A percentile compares a stretch with the other conserved stretches of the same genome.
Conservation (phyloP, 805 yeast genomes). For the Kluyveromyces starmeri region DNA sequence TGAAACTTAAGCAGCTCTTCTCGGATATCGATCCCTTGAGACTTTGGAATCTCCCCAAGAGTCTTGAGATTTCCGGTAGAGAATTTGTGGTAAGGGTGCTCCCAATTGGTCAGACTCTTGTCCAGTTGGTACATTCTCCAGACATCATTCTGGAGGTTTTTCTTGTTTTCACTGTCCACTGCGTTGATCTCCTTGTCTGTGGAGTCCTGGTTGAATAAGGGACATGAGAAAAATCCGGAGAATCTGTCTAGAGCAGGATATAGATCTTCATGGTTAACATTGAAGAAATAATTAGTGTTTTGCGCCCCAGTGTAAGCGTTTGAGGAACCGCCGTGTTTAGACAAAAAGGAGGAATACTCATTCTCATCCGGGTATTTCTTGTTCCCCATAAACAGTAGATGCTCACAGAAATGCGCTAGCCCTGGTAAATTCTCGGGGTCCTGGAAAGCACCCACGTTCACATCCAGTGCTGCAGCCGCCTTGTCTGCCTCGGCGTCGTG, state of each 20-base stretch:
- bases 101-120: conserved; percentile 58
- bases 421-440: conserved; percentile 62
- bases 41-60: conserved; percentile 54
- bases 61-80: conserved; percentile 84
- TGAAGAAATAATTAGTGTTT: conserved; percentile 87
- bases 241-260: conserved; percentile 89
- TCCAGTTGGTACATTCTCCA: conserved; percentile 89
- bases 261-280: conserved; percentile 63
- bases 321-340: conserved; percentile 80
- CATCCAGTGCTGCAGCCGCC: conserved; percentile 73
- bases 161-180: conserved; percentile 92
- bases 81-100: conserved; percentile 80
- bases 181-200: conserved; percentile 91
- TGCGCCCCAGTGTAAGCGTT: conserved; percentile 88
- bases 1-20: conserved; percentile 74
- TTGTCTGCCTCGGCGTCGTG: conserved; percentile 64
- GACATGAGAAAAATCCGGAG: conserved; percentile 83
- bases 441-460: conserved; percentile 65
- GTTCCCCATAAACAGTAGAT: conserved; percentile 74
- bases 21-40: conserved; percentile 62
- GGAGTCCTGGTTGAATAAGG: conserved; percentile 63
- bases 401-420: conserved; percentile 71
- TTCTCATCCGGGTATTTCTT: conserved; percentile 69
- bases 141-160: conserved; percentile 78
- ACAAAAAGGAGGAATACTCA: conserved; percentile 64